Evolutionary conservation across 371 early-diverging fungal genomes (phyloP).

Genomic region (Circinella minor): DNA sequence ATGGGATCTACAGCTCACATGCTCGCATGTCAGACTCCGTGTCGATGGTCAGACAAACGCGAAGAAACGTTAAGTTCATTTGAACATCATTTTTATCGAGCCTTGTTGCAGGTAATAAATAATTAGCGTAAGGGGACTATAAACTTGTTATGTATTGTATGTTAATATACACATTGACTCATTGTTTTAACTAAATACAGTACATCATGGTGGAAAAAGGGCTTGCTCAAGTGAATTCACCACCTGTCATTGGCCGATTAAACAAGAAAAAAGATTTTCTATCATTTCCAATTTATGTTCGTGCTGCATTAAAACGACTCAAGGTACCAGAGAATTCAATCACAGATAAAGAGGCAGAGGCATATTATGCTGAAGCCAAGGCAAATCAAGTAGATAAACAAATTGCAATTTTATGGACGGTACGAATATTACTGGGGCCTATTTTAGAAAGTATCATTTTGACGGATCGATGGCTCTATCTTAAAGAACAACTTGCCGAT

Average conservation of each 20-base stretch:
- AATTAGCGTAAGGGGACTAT: neutral
- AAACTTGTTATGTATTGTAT: neutral
- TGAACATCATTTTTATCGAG: slow-evolving; percentile 76
- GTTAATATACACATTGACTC: neutral
- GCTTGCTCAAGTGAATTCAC: slow-evolving; percentile 47
- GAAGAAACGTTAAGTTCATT: slow-evolving; percentile 66
- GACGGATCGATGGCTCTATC: slow-evolving; percentile 73
- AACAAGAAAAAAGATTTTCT: slow-evolving; percentile 54
- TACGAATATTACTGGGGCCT: slow-evolving; percentile 75
- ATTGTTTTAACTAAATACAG: slow-evolving; percentile 18
- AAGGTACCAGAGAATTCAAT: slow-evolving; percentile 49
- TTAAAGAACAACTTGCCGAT: slow-evolving; percentile 48
- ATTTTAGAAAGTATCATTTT: slow-evolving; percentile 79
- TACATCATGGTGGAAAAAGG: slow-evolving; percentile 59
- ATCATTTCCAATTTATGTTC: slow-evolving; percentile 41
- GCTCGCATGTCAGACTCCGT: slow-evolving; percentile 85
- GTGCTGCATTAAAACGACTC: slow-evolving; percentile 48
- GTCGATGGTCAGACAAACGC: slow-evolving; percentile 70
- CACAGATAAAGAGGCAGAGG: slow-evolving; percentile 45
- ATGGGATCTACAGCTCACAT: slow-evolving; percentile 79
- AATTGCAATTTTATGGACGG: slow-evolving; percentile 81
- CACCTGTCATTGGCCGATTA: slow-evolving; percentile 68
- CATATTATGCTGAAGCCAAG: slow-evolving; percentile 36
- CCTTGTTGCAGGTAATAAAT: slow-evolving; percentile 60
- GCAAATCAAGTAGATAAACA: slow-evolving; percentile 51